phyloP scores from a whole-genome alignment of 768 basidiomycete species.

The Boletus eberwhitei region DNA sequence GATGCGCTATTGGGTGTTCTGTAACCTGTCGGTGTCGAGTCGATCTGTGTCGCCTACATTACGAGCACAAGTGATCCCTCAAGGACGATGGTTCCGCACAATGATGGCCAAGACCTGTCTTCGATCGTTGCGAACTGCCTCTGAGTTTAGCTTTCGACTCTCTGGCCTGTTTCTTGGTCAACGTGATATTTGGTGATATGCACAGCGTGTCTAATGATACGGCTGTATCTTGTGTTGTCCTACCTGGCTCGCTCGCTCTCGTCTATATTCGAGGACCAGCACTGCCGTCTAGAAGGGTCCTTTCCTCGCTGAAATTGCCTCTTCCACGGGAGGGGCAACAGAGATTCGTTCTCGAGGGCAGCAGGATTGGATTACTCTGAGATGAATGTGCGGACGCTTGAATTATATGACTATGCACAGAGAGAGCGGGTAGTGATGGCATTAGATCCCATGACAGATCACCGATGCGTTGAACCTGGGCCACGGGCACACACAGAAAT shows the following conservation, averaged over 20 bases:
- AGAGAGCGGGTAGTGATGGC: slow-evolving; percentile 16
- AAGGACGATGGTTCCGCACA: neutral
- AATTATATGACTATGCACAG: slow-evolving; percentile 22
- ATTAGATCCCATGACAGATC: neutral
- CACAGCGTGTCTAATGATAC: slow-evolving; percentile 11
- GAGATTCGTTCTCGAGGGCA: slow-evolving; percentile 58
- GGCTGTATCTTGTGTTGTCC: slow-evolving; percentile 4
- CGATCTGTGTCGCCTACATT: slow-evolving; percentile 1
- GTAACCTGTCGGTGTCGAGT: slow-evolving; percentile 20
- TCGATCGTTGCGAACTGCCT: slow-evolving; percentile 11
- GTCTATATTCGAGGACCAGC: slow-evolving; percentile 13
- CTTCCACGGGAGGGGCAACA: slow-evolving; percentile 46
- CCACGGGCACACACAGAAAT: slow-evolving; percentile 35
- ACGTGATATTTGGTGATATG: slow-evolving; percentile 4
- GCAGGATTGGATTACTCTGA: slow-evolving; percentile 27
- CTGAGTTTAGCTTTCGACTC: slow-evolving; percentile 24
- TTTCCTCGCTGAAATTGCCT: slow-evolving; percentile 37
- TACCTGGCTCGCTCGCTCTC: slow-evolving; percentile 10
- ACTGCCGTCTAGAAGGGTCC: slow-evolving; percentile 10
- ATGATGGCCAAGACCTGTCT: slow-evolving; percentile 34
- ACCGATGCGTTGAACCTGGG: slow-evolving; percentile 25
- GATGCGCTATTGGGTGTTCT: slow-evolving; percentile 14
- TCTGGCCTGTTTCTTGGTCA: slow-evolving; percentile 18
- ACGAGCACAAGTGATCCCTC: neutral
- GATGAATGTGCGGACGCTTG: slow-evolving; percentile 9